Percentiles rank a stretch among this genome's conserved stretches.
Evolutionary conservation across 768 basidiomycete genomes (phyloP).

Genomic region (Lentinula boryana): DNA sequence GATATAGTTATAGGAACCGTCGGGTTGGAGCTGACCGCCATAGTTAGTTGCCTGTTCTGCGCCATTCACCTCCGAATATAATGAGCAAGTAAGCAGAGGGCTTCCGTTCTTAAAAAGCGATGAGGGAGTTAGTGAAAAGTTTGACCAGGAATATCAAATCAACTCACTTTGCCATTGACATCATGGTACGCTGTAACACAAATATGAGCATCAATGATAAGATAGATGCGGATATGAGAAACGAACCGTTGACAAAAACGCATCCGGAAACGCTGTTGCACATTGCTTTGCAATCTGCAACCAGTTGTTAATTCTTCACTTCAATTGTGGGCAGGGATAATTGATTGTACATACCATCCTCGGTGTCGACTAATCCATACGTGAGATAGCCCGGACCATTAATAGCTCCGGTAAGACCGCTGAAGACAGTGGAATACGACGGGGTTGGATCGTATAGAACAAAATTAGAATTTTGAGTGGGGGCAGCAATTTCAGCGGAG

Average conservation of each 20-base stretch:
- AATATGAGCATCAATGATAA: not conserved
- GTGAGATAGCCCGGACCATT: conserved; percentile 29
- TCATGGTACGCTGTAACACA: conserved; percentile 22
- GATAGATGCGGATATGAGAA: not conserved
- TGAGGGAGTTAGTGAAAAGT: not conserved
- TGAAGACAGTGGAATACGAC: conserved; percentile 5
- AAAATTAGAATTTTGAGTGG: too few species aligned
- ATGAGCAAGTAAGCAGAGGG: conserved; percentile 20
- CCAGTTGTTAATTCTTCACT: conserved; percentile 5
- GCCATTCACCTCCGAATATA: too few species aligned
- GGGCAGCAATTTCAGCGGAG: not conserved
- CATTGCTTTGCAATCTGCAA: too few species aligned
- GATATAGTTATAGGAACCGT: conserved; percentile 19
- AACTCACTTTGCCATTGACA: conserved; percentile 27
- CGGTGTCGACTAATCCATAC: conserved; percentile 27
- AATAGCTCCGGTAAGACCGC: conserved; percentile 22
- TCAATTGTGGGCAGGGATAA: conserved; percentile 23
- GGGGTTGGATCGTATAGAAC: conserved; percentile 5
- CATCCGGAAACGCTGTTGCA: conserved; percentile 20
- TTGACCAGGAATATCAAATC: too few species aligned
- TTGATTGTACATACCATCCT: conserved; percentile 15
- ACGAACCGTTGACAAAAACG: conserved; percentile 26
- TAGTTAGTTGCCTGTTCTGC: too few species aligned
- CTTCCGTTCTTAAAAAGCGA: conserved; percentile 22
- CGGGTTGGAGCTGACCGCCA: too few species aligned